These are phyloP conservation scores for Tarenaya hassleriana DNA, from an alignment of 345 rosid genomes.

Conservation along the genomic window DNA sequence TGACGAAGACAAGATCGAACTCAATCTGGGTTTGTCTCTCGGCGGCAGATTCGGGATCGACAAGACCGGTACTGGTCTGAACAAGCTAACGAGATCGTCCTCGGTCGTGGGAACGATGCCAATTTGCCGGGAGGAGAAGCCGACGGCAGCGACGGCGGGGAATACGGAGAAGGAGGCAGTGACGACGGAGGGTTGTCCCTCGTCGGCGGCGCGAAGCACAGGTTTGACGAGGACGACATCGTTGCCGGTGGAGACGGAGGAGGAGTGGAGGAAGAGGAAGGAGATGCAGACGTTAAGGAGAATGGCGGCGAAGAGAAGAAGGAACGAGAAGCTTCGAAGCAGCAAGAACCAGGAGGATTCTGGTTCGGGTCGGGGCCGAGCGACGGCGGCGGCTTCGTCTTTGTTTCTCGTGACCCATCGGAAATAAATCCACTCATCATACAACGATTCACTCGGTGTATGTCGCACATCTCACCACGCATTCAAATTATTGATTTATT, in stretches of 20 bases:
- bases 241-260: conserved; percentile 79
- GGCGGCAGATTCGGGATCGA: conserved; percentile 95
- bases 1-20: conserved; percentile 54
- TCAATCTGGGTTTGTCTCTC: conserved; percentile 79
- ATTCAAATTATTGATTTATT: too few relatives aligned
- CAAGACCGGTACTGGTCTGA: conserved; percentile 33
- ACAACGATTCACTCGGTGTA: conserved; percentile 26
- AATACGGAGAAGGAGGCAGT: neutral
- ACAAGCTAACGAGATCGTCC: conserved; percentile 52
- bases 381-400: too few relatives aligned
- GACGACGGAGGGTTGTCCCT: conserved; percentile 24
- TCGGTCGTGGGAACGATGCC: conserved; percentile 54
- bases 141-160: neutral
- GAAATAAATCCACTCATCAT: conserved; percentile 27
- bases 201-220: conserved; percentile 16
- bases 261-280: conserved; percentile 92
- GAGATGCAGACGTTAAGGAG: conserved; percentile 76
- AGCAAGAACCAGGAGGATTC: neutral
- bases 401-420: too few relatives aligned
- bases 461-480: too few relatives aligned
- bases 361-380: too few relatives aligned
- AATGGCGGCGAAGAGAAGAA: conserved; percentile 81
- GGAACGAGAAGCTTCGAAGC: conserved; percentile 59
- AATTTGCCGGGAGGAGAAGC: conserved; percentile 22
- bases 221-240: conserved; percentile 68